phyloP scores from a whole-genome alignment of 2,329 filamentous ascomycete species.

The Tolypocladium album region DNA sequence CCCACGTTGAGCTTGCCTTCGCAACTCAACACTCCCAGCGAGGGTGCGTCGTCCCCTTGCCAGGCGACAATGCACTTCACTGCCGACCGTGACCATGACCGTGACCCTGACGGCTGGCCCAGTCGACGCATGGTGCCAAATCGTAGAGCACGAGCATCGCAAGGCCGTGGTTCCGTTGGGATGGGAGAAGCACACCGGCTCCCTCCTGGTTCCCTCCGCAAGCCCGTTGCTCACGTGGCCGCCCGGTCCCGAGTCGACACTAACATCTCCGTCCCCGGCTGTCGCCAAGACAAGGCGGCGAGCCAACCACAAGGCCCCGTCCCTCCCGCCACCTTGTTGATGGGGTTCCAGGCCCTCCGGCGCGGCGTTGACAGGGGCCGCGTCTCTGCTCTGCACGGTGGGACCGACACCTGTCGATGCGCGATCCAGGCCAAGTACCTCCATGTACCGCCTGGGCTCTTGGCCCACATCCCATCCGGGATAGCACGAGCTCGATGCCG shows the following conservation, averaged over 20 bases:
- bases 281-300: neutral
- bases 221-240: slow-evolving; percentile 8
- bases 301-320: neutral
- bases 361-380: neutral
- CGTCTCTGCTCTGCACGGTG: neutral
- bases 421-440: neutral
- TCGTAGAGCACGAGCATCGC: neutral
- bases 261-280: slow-evolving; percentile 7
- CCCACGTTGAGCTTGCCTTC: neutral
- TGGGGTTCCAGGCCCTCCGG: neutral
- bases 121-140: neutral
- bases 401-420: neutral
- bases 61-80: neutral
- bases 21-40: neutral
- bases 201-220: neutral
- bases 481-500: neutral
- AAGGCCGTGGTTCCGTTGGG: neutral
- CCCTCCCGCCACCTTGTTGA: neutral
- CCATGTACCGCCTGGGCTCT: neutral
- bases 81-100: neutral
- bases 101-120: neutral
- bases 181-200: neutral
- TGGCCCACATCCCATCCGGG: neutral
- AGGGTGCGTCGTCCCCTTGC: neutral
- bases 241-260: slow-evolving; percentile 7